Conservation (phyloP, 2,329 filamentous ascomycete species). For the Podosphaera xanthii region DNA sequence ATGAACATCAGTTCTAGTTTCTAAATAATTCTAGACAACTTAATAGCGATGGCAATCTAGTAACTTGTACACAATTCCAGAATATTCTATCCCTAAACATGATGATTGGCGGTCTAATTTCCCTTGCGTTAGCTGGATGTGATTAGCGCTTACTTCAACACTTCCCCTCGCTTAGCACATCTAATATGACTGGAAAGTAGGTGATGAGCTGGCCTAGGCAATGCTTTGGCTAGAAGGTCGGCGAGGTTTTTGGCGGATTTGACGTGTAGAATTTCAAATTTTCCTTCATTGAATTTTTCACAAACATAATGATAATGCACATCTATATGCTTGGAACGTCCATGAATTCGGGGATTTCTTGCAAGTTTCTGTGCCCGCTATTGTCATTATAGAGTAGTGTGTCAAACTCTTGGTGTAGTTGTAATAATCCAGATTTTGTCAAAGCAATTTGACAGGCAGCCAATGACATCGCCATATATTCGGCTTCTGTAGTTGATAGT, state of each 20-base stretch:
- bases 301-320: neutral
- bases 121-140: no score
- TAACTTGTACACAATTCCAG: no score
- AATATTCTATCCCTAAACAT: no score
- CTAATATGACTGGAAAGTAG: neutral
- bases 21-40: no score
- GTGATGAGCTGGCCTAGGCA: neutral
- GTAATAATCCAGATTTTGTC: no score
- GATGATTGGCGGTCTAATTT: no score
- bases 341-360: neutral
- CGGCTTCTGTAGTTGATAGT: neutral
- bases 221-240: neutral
- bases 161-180: conserved; percentile 1
- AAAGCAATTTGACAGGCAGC: neutral
- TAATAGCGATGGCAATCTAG: no score
- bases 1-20: no score
- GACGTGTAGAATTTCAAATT: neutral
- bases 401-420: no score
- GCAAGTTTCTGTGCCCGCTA: neutral
- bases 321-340: neutral
- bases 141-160: no score
- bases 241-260: neutral
- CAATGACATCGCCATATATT: neutral
- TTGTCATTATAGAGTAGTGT: no score
- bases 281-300: neutral